These are phyloP conservation scores for Trichoderma breve DNA, from an alignment of 2,329 filamentous ascomycete genomes.

Conservation along the genomic window DNA sequence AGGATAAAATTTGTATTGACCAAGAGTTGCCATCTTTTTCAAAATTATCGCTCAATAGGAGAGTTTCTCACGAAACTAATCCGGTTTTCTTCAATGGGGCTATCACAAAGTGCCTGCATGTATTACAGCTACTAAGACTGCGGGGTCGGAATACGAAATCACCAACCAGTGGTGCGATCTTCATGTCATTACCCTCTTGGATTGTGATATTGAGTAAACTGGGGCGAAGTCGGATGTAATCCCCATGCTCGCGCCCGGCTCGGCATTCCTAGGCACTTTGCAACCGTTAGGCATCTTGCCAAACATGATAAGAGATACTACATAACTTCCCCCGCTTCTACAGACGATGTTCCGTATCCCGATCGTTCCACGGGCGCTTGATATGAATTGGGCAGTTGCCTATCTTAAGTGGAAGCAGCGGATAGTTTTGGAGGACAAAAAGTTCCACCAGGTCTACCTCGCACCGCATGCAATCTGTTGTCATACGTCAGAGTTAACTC, in stretches of 20 bases:
- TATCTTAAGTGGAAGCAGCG: neutral
- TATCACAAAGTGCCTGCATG: neutral
- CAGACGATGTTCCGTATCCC: neutral
- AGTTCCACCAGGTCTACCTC: conserved; percentile 10
- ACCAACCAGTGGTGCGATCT: neutral
- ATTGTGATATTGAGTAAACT: neutral
- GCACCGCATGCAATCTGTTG: neutral
- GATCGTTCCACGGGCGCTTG: conserved; percentile 11
- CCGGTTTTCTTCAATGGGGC: neutral
- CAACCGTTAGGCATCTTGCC: neutral
- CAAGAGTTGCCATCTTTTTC: neutral
- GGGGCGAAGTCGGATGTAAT: neutral
- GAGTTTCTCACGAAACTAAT: neutral
- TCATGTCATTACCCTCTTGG: neutral
- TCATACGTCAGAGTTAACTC: neutral
- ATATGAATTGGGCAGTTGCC: conserved; percentile 14
- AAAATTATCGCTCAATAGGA: neutral
- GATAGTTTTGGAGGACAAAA: neutral
- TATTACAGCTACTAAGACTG: neutral
- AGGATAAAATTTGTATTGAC: neutral
- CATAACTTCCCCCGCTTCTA: conserved; percentile 6
- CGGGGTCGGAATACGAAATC: neutral
- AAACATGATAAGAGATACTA: neutral
- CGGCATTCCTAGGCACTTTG: neutral
- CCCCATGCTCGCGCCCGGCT: neutral